Base-by-base conservation (phyloP, 2,329 filamentous ascomycete species). In the Colletotrichum truncatum region DNA sequence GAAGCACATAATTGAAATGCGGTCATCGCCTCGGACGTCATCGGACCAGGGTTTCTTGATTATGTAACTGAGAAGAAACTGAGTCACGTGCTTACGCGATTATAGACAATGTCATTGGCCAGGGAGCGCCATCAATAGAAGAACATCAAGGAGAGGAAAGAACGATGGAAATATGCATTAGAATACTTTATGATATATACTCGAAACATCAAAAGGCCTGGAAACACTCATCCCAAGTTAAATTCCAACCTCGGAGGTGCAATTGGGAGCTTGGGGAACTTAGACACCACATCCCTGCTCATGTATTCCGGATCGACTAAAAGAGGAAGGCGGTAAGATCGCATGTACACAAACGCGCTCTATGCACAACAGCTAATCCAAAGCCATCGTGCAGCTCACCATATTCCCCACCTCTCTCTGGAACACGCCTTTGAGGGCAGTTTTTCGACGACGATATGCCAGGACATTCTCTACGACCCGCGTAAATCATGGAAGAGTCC, bases 401-500 rank as follows among this genome's bases (percentile, higher is more conserved):
- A 11, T 26, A 34, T 23, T 32, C 12, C 10, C 21, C 4, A 1
- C n/a, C 11, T 10, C 25, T 11, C 30, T 7, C 4, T 11, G 16
- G n/a, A 9, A 23, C 12, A 16, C 8, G 11, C 25, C n/a, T 14
- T 12, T 11, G 38, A 46, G 18, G 32, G 6, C 56, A 2, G 3
- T 8, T 36, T 11, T 9, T 18, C 2, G 4, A 18, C 23, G 23
- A 0, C 28, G 38, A 56, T 6, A 61, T 63, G 56, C 8, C n/a
- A 30, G 8, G 30, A 30, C 51, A 36, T 16, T 18, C 14, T 4
- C 5, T 3, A 6, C 6, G 4, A 59, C 18, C 5, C 36, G n/a
- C 7, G 9, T 28, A 7, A 3, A 51, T 4, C 3, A 81, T 81
- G 80, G 85, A 88, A 68, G 80, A 83, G 59, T 87, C 88, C 25